These are phyloP conservation scores for Suillus clintonianus DNA, from an alignment of 768 basidiomycete species.

Conservation along the genomic window DNA sequence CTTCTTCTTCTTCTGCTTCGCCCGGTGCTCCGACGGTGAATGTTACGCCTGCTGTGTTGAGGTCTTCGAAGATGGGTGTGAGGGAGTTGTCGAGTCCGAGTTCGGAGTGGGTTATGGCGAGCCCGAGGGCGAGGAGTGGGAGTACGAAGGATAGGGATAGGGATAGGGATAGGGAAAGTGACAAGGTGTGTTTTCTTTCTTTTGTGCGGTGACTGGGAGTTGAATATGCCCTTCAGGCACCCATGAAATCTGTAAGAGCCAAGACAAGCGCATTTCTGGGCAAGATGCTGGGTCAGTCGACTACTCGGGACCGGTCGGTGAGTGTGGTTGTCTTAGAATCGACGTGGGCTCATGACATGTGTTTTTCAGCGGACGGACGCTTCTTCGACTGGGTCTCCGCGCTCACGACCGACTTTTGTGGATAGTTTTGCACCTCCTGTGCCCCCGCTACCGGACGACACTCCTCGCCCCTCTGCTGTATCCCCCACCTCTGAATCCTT, in stretches of 20 bases:
- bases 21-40: slow-evolving; percentile 37
- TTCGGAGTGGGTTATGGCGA: slow-evolving; percentile 52
- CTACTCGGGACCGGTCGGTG: slow-evolving; percentile 71
- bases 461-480: slow-evolving; percentile 37
- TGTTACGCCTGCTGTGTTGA: slow-evolving; percentile 31
- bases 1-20: slow-evolving; percentile 5
- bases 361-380: slow-evolving; percentile 56
- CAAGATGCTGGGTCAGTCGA: slow-evolving; percentile 71
- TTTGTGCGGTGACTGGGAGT: background rate
- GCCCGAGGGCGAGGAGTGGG: slow-evolving; percentile 43
- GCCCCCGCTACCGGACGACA: slow-evolving; percentile 49
- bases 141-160: slow-evolving; percentile 34
- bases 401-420: slow-evolving; percentile 29
- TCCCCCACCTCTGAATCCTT: slow-evolving; percentile 59
- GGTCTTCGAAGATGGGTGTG: slow-evolving; percentile 16
- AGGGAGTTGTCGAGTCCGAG: slow-evolving; percentile 36
- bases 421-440: slow-evolving; percentile 42
- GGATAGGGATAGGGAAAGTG: slow-evolving; percentile 20
- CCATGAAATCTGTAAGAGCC: slow-evolving; percentile 67
- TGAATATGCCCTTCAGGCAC: slow-evolving; percentile 35
- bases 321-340: slow-evolving; percentile 17
- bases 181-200: slow-evolving; percentile 47
- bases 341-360: background rate
- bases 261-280: slow-evolving; percentile 84
- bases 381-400: slow-evolving; percentile 30